Evolutionary conservation across 305 asterid species (phyloP).

Genomic region (Solanum hybrid): DNA sequence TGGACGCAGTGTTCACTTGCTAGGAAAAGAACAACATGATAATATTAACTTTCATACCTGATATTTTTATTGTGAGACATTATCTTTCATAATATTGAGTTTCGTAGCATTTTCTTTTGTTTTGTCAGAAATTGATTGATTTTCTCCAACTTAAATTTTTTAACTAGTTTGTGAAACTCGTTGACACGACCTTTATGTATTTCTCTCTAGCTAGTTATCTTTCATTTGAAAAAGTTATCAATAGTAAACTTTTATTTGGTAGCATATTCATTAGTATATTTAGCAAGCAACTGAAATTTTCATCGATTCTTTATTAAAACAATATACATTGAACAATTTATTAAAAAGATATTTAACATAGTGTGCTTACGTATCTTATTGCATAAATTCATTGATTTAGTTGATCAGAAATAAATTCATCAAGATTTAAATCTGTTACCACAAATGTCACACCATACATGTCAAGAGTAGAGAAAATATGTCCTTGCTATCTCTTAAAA

Average conservation of each 20-base stretch:
- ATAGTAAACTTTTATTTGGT: background rate
- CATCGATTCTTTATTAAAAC: background rate
- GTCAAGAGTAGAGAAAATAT: background rate
- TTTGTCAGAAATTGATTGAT: no score
- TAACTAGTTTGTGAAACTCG: background rate
- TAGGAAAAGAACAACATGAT: background rate
- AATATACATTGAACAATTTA: background rate
- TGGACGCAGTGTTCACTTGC: background rate
- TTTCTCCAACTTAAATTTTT: background rate
- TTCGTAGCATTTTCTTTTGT: background rate
- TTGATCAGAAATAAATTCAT: no score
- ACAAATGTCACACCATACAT: background rate
- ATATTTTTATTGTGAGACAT: background rate
- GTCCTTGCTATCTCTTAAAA: background rate
- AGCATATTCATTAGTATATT: background rate
- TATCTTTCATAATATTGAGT: background rate
- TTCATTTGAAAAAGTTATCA: background rate
- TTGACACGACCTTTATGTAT: background rate
- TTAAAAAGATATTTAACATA: no score
- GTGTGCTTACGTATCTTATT: background rate
- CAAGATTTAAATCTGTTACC: no score
- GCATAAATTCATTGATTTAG: background rate
- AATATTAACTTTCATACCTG: no score
- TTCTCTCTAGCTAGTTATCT: background rate
- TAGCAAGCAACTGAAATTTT: background rate